Evolutionary conservation across 371 early-diverging fungal genomes (phyloP).

Genomic region (Funneliformis caledonium): DNA sequence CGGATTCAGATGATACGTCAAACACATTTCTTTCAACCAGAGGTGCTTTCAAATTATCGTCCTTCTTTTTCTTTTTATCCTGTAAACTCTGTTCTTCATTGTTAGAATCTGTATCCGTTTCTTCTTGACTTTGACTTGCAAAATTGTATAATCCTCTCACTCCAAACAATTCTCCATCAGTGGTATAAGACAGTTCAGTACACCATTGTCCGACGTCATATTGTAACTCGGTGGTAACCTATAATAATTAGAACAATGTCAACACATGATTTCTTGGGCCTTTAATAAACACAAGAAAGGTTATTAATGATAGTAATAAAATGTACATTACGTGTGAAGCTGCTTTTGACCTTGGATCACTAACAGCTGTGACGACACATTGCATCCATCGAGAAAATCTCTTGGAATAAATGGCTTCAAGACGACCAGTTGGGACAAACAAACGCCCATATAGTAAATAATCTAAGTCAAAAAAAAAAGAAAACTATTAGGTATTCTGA

Average conservation of each 20-base stretch:
- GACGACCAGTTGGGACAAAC: constrained; percentile 75
- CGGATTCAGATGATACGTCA: constrained; percentile 28
- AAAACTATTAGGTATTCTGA: background rate
- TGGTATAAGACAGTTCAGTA: constrained; percentile 75
- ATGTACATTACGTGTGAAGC: constrained; percentile 59
- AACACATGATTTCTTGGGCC: background rate
- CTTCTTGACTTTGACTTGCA: constrained; percentile 43
- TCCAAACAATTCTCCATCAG: constrained; percentile 80
- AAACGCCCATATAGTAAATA: constrained; percentile 76
- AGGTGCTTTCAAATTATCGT: background rate
- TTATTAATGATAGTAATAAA: background rate
- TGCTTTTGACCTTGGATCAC: constrained; percentile 53
- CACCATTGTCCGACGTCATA: constrained; percentile 78
- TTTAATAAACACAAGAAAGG: background rate
- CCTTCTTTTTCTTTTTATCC: background rate
- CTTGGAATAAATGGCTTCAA: constrained; percentile 77
- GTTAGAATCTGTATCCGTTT: background rate
- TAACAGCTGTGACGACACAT: constrained; percentile 74
- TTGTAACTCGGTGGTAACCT: constrained; percentile 75
- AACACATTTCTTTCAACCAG: background rate
- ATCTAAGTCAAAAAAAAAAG: constrained; percentile 45
- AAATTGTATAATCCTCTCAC: constrained; percentile 77
- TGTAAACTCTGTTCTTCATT: background rate
- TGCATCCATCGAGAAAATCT: constrained; percentile 66
- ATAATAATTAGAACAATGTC: constrained; percentile 22